These are phyloP conservation scores for Eucalyptus tenuipes DNA, from an alignment of 345 rosid genomes.

Conservation along the genomic window DNA sequence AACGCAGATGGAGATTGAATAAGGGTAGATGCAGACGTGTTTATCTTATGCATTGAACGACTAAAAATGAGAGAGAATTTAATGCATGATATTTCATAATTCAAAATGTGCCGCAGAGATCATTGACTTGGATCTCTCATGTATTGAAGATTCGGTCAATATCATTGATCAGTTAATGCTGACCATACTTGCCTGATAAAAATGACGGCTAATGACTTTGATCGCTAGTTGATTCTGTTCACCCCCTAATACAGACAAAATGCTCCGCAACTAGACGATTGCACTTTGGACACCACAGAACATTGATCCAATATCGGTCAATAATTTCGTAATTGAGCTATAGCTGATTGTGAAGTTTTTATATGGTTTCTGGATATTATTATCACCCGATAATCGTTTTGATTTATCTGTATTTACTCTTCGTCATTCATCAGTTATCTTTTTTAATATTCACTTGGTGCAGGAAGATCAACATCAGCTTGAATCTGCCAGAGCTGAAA, in stretches of 20 bases:
- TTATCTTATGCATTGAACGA: background rate
- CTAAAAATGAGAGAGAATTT: background rate
- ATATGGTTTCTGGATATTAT: background rate
- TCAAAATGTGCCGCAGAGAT: background rate
- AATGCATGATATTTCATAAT: background rate
- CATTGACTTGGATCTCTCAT: background rate
- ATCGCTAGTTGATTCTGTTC: background rate
- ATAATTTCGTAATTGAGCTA: background rate
- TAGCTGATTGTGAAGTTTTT: background rate
- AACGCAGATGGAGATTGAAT: background rate
- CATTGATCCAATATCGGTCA: background rate
- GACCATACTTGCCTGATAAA: background rate
- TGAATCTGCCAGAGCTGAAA: constrained; percentile 56
- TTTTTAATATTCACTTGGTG: background rate
- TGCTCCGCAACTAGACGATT: background rate
- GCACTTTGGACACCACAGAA: background rate
- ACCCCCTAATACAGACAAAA: background rate
- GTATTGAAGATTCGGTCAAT: background rate
- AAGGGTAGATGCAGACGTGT: background rate
- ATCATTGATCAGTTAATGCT: background rate
- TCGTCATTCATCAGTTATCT: background rate
- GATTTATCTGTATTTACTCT: background rate
- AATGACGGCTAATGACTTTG: background rate
- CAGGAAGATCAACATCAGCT: constrained; percentile 14
- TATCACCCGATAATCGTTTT: background rate